Evolutionary conservation across 2,329 filamentous ascomycete genomes (phyloP).

Genomic region (Xylariaceae sp.): DNA sequence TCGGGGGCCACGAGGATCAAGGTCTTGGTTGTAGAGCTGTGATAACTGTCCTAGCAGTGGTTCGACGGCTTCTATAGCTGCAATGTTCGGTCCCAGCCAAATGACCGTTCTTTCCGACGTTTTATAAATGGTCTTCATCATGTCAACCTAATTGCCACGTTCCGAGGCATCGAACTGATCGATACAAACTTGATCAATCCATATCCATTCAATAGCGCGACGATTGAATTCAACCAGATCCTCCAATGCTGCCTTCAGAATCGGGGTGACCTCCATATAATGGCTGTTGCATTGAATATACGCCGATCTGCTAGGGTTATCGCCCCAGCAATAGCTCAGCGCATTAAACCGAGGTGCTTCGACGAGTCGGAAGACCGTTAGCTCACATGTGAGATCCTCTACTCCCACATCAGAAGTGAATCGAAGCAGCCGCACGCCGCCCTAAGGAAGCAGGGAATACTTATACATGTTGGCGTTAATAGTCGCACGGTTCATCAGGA

Average conservation of each 20-base stretch:
- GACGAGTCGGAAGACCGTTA: neutral
- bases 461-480: neutral
- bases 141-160: slow-evolving; percentile 1
- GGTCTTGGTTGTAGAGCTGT: neutral
- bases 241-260: neutral
- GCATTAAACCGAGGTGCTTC: neutral
- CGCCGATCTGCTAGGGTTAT: neutral
- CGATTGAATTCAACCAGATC: neutral
- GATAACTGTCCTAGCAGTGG: neutral
- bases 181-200: slow-evolving; percentile 6
- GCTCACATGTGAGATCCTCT: neutral
- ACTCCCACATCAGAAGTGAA: neutral
- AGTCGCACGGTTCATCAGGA: neutral
- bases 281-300: neutral
- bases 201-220: slow-evolving; percentile 3
- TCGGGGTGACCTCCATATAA: neutral
- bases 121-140: slow-evolving; percentile 8
- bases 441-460: neutral
- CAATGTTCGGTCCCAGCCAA: neutral
- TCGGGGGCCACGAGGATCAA: neutral
- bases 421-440: neutral
- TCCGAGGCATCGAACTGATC: neutral
- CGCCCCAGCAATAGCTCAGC: neutral
- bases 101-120: slow-evolving; percentile 5
- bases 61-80: neutral